Percentiles rank a stretch among this genome's conserved stretches.
phyloP scores from a whole-genome alignment of 2,329 filamentous ascomycete genomes.

The Penicillium olsonii region DNA sequence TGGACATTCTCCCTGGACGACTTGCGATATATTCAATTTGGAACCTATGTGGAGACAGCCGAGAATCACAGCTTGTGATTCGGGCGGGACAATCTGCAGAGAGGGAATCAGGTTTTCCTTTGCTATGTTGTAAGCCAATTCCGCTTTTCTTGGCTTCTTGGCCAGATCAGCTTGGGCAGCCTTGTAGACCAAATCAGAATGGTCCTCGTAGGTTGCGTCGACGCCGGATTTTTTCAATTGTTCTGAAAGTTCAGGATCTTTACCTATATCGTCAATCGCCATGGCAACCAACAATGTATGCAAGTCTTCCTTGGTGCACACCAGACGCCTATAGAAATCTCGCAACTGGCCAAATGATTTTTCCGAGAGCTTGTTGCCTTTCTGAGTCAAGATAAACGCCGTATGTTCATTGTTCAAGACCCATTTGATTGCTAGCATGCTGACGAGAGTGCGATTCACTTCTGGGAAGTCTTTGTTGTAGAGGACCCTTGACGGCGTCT shows the following conservation, averaged over 20 bases:
- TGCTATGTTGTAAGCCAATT: no score
- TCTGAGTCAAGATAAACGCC: neutral
- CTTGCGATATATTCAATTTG: slow-evolving; percentile 41
- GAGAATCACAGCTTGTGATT: slow-evolving; percentile 27
- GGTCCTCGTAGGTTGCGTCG: neutral
- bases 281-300: slow-evolving; percentile 37
- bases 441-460: slow-evolving; percentile 43
- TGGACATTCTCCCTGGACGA: slow-evolving; percentile 43
- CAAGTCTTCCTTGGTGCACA: slow-evolving; percentile 23
- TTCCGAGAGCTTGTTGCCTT: neutral
- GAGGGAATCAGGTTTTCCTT: neutral
- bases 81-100: neutral
- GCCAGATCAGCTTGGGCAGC: no score
- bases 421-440: slow-evolving; percentile 41
- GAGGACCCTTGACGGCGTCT: neutral
- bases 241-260: slow-evolving; percentile 34
- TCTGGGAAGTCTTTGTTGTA: slow-evolving; percentile 33
- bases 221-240: slow-evolving; percentile 17
- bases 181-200: neutral
- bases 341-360: neutral
- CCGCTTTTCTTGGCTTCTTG: no score
- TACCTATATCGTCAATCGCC: slow-evolving; percentile 43
- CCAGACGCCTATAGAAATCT: slow-evolving; percentile 18
- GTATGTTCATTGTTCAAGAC: slow-evolving; percentile 37
- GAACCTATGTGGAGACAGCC: slow-evolving; percentile 38